These are phyloP conservation scores for Akanthomyces dipterigenus DNA, from an alignment of 2,329 filamentous ascomycete genomes.

Conservation along the genomic window DNA sequence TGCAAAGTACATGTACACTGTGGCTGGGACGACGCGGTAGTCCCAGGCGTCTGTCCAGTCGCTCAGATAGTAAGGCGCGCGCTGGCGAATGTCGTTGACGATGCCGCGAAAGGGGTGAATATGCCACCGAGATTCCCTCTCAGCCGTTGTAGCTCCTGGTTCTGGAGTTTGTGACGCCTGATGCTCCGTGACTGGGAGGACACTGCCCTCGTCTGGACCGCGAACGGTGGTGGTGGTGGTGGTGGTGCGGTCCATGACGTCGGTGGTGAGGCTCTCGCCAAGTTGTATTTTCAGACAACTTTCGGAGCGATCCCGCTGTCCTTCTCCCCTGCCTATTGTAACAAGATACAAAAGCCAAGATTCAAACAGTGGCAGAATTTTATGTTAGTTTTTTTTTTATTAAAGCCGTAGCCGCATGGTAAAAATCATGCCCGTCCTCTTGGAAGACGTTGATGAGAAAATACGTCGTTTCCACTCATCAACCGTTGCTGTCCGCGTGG, in stretches of 20 bases:
- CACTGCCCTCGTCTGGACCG: background rate
- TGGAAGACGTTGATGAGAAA: too few species aligned
- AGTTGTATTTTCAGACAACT: background rate
- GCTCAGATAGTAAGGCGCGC: conserved; percentile 70
- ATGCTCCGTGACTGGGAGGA: conserved; percentile 1
- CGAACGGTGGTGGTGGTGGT: background rate
- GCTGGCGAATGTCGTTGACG: conserved; percentile 66
- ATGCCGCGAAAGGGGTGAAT: conserved; percentile 72
- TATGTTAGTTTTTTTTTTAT: too few species aligned
- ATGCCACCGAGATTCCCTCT: conserved; percentile 58
- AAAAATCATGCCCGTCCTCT: too few species aligned
- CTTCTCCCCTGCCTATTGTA: too few species aligned
- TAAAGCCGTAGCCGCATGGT: too few species aligned
- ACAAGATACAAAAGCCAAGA: too few species aligned
- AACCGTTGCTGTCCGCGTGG: too few species aligned
- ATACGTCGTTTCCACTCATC: too few species aligned
- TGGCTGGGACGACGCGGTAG: conserved; percentile 80
- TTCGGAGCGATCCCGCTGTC: too few species aligned
- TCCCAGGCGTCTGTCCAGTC: conserved; percentile 88
- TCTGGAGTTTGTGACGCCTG: background rate
- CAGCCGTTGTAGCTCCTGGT: background rate
- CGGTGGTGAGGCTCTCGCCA: background rate
- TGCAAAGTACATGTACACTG: conserved; percentile 91
- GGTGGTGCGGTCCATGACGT: background rate
- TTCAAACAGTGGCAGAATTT: too few species aligned